Evolutionary conservation across 2,329 filamentous ascomycete species (phyloP), one percentile per base, ranked within the genome.

Genomic region (Ilyonectria mors-panacis): DNA sequence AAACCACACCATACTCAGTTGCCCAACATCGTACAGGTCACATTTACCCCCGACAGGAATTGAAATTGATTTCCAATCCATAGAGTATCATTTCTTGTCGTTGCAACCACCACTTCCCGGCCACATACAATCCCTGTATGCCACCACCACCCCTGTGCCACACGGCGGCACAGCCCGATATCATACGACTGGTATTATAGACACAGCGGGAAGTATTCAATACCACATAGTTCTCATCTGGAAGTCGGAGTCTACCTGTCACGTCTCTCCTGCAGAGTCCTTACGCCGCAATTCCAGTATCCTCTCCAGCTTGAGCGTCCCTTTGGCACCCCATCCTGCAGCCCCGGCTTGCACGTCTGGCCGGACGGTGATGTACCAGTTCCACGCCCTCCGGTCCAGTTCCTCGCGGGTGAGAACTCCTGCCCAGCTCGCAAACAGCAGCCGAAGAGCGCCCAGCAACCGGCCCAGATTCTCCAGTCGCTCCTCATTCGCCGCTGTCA

Each of bases 251-350:
- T 4, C 9, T n/a, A 50, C n/a, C 6, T 19, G n/a, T 61, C 13
- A 65, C 2, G n/a, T 53, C 45, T 68, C 53, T 5, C 13, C 21
- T 12, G 7, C 17, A n/a, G 28, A 28, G 21, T 67, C 70, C 58
- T 73, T 78, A 17, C 76, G 74, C 48, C 87, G 85, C 68, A 93
- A 75, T 9, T 85, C 85, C 70, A 95, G 78, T 45, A 97, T 93
- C 70, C 89, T 89, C 15, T 82, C 82, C 39, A 97, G 78, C 71
- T 85, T 89, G 30, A 97, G 83, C 60, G 84, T 82, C 1, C 92
- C 93, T 79, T 95, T 96, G 13, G 92, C 92, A 30, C 94, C 94
- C 94, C 94, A 97, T 2, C 94, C 94, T 21, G 89, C 88, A 54
- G 89, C 88, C 0, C 94, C 94, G 63, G 85, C 81, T 65, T 93